Conservation (phyloP, 345 rosid genomes). For the Eucalyptus sp. region DNA sequence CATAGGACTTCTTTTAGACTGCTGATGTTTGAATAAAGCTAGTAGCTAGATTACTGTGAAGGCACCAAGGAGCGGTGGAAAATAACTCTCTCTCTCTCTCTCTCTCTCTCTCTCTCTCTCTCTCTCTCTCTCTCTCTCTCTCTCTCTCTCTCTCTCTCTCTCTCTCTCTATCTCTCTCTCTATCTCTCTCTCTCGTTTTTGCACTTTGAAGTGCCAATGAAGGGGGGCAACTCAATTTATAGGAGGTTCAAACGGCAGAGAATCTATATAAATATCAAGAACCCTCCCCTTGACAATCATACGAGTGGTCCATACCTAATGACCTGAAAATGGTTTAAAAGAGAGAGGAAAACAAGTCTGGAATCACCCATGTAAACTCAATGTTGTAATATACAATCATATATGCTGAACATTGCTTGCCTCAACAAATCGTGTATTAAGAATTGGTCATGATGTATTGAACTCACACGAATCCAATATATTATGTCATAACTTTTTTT, state of each 20-base stretch:
- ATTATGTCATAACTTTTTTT: too few relatives aligned
- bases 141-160: too few relatives aligned
- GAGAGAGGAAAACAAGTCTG: neutral
- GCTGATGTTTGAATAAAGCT: neutral
- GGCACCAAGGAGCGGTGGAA: neutral
- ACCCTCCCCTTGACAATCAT: neutral
- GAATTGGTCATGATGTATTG: too few relatives aligned
- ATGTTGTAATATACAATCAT: too few relatives aligned
- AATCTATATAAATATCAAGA: neutral
- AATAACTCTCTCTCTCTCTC: neutral
- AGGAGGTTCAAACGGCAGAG: neutral
- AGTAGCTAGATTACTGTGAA: neutral
- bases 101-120: too few relatives aligned
- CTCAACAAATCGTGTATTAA: rapidly evolving
- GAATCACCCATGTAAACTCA: neutral
- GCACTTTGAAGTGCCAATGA: neutral
- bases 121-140: too few relatives aligned
- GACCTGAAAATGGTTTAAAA: neutral
- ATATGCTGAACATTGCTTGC: neutral
- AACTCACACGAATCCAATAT: neutral
- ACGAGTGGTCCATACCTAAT: neutral
- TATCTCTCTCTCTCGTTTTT: too few relatives aligned
- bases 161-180: too few relatives aligned
- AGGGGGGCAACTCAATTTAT: neutral
- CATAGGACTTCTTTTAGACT: neutral